Evolutionary conservation across 345 rosid genomes (phyloP), one percentile per base, ranked within the genome.

Genomic region (Pistacia integerrima): DNA sequence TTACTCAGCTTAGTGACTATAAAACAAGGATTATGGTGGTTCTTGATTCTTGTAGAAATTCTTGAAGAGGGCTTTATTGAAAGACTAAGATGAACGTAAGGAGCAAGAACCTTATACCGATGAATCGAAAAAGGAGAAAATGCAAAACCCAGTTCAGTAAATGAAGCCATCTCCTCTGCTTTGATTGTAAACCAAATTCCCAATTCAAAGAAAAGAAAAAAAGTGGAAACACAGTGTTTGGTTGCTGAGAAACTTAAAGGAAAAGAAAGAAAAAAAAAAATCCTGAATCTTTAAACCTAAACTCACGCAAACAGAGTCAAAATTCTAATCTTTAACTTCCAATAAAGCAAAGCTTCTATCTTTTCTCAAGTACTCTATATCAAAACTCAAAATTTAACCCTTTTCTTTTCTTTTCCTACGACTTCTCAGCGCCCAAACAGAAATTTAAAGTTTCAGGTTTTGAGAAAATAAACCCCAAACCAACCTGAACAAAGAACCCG

Each of bases 111-210:
- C 51, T 65, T 64, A 59, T 58, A 55, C 25, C 83, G 46, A 55
- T 76, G 77, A 63, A 73, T 68, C 18, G 83, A 78, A 51, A 77
- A 73, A 6, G 84, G 57, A 38, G 85, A 76, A 38, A 73, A 74
- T 41, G 61, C 51, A 76, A 77, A 57, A 72, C 84, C 80, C 33
- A 84, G 54, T 72, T 87, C 87, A 38, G 87, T 79, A 72, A 83
- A 70, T 58, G 87, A 81, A 77, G 86, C 90, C 89, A 88, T 88
- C 57, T 58, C 69, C 78, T 69, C 51, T 41, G 25, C 25, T 25
- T 1, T 25, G 70, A 36, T 38, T 56, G 44, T 12, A 35, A 11
- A 20, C 51, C 49, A 51, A 6, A 57, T 36, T 46, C 68, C 35
- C 60, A 73, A 28, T 59, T 49, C 58, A 62, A 73, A 61, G 36